These are phyloP conservation scores for Diaporthe batatas DNA, from an alignment of 2,329 filamentous ascomycete genomes.

Conservation along the genomic window DNA sequence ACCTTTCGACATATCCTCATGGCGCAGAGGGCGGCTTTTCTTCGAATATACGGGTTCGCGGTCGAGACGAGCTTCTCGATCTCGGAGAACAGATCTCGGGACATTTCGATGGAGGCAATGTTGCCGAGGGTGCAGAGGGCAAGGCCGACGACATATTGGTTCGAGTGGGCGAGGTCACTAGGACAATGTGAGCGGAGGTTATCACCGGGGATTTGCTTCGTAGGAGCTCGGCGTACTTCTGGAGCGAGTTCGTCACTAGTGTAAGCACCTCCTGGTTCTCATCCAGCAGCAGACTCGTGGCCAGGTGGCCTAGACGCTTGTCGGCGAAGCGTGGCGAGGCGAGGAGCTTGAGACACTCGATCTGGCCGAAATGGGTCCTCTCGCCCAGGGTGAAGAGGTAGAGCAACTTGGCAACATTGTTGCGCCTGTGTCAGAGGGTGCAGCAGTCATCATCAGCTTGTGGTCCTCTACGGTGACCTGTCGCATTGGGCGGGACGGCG, in stretches of 20 bases:
- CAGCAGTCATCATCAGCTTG: conserved; percentile 43
- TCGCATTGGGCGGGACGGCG: conserved; percentile 10
- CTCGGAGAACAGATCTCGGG: conserved; percentile 94
- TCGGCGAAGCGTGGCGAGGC: conserved; percentile 98
- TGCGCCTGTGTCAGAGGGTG: conserved; percentile 73
- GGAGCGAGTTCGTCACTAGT: conserved; percentile 95
- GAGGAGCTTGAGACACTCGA: conserved; percentile 97
- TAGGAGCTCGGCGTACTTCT: conserved; percentile 76
- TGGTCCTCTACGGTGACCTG: conserved; percentile 6
- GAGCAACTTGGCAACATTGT: conserved; percentile 98
- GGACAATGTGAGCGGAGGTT: conserved; percentile 50
- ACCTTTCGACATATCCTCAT: conserved; percentile 99
- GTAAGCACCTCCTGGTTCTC: conserved; percentile 99
- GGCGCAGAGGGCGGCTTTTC: conserved; percentile 97
- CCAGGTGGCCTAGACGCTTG: conserved; percentile 94
- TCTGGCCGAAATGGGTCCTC: conserved; percentile 98
- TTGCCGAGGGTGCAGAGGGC: conserved; percentile 97
- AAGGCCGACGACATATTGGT: conserved; percentile 97
- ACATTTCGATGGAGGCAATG: conserved; percentile 98
- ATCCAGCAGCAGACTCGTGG: conserved; percentile 94
- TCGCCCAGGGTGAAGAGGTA: conserved; percentile 99
- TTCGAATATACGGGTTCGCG: conserved; percentile 96
- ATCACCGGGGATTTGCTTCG: not conserved
- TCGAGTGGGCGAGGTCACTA: conserved; percentile 95
- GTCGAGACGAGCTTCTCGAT: conserved; percentile 93